phyloP scores from a whole-genome alignment of 108 stramenopile genomes.

The Aureococcus anophagefferens region DNA sequence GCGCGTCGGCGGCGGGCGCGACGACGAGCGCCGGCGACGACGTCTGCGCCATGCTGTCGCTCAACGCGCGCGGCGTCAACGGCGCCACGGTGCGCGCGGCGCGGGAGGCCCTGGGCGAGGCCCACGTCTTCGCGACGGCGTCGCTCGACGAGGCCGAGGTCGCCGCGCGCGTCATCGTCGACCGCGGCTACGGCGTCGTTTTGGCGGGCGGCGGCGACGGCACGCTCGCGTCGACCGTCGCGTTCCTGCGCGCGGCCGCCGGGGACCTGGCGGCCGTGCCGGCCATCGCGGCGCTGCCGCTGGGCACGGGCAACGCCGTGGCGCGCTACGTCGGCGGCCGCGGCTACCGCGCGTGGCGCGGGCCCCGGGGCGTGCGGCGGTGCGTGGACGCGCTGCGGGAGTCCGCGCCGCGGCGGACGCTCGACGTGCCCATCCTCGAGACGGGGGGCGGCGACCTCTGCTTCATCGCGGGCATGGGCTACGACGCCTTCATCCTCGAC shows the following conservation, averaged over 20 bases:
- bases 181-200: slow-evolving; percentile 30
- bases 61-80: slow-evolving; percentile 49
- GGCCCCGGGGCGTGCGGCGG: neutral
- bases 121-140: slow-evolving; percentile 40
- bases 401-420: neutral
- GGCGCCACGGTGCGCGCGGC: slow-evolving; percentile 26
- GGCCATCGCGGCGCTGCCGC: neutral
- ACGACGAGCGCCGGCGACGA: no score
- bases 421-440: neutral
- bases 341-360: neutral
- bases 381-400: neutral
- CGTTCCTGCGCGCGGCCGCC: neutral
- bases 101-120: slow-evolving; percentile 25
- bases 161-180: slow-evolving; percentile 25
- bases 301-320: neutral
- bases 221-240: slow-evolving; percentile 46
- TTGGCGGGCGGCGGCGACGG: slow-evolving; percentile 64
- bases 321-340: neutral
- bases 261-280: neutral
- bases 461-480: slow-evolving; percentile 65
- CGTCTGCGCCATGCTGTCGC: slow-evolving; percentile 37
- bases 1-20: no score
- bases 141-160: slow-evolving; percentile 38
- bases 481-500: slow-evolving; percentile 55
- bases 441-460: slow-evolving; percentile 32